Percentiles rank a stretch among this genome's conserved stretches.
Conservation (phyloP, 2,329 filamentous ascomycete genomes). For the Alternaria atra region DNA sequence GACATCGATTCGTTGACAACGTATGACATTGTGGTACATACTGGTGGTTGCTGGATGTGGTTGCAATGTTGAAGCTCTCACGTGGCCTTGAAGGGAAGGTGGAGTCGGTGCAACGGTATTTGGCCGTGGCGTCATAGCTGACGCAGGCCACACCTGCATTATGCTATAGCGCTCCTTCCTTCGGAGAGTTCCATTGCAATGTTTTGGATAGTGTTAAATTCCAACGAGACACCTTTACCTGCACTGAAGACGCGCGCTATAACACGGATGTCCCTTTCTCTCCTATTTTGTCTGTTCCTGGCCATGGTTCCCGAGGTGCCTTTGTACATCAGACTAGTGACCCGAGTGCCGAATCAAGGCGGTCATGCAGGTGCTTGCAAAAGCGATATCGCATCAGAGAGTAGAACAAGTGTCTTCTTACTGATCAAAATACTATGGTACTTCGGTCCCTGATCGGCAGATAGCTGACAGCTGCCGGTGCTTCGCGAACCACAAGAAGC, state of each 20-base stretch:
- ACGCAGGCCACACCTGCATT: not conserved
- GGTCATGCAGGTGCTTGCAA: not conserved
- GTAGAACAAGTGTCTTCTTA: not conserved
- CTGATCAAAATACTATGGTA: not conserved
- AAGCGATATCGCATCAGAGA: not conserved
- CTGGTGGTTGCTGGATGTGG: not conserved
- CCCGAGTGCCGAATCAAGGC: not conserved
- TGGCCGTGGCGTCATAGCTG: constrained; percentile 3
- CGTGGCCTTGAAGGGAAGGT: not conserved
- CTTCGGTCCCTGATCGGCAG: not conserved
- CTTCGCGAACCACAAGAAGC: not conserved
- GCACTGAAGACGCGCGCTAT: not conserved
- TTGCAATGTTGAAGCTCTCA: not conserved
- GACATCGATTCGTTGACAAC: not conserved
- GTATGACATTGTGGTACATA: not conserved
- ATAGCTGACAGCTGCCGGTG: not conserved
- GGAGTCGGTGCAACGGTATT: not conserved
- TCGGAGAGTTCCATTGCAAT: not conserved
- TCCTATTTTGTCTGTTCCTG: constrained; percentile 3
- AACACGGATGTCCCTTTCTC: not conserved
- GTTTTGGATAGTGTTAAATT: not conserved
- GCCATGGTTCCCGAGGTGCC: constrained; percentile 3
- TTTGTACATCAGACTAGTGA: constrained; percentile 1
- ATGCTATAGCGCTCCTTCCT: not conserved
- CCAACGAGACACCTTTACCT: not conserved